These are phyloP conservation scores for Adansonia rubrostipa DNA, from an alignment of 441 rosid genomes.

Conservation along the genomic window DNA sequence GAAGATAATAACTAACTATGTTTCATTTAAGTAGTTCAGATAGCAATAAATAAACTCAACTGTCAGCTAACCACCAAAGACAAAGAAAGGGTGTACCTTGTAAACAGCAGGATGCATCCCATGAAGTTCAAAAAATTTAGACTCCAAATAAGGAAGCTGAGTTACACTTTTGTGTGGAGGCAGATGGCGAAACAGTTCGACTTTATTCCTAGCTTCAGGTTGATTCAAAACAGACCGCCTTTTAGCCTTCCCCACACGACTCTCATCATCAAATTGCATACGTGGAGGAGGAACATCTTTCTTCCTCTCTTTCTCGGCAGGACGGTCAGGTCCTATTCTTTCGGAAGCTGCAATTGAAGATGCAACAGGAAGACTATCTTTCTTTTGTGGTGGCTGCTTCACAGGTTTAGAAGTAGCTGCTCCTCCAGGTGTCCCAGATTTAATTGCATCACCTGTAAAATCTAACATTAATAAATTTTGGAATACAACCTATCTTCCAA, in stretches of 20 bases:
- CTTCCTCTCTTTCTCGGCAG: conserved; percentile 74
- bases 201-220: conserved; percentile 85
- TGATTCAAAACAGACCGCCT: conserved; percentile 79
- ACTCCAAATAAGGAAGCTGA: conserved; percentile 74
- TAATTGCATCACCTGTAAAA: conserved; percentile 49
- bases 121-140: conserved; percentile 73
- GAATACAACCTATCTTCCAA: not conserved
- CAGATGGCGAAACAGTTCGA: conserved; percentile 85
- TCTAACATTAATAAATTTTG: not conserved
- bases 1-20: not conserved
- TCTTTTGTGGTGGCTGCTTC: conserved; percentile 66
- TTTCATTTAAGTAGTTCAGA: no score
- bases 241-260: conserved; percentile 88
- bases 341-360: conserved; percentile 63
- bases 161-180: conserved; percentile 87
- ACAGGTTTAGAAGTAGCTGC: conserved; percentile 49
- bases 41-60: conserved; percentile 3
- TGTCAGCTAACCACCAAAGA: conserved; percentile 3
- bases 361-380: conserved; percentile 50
- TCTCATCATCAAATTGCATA: conserved; percentile 89
- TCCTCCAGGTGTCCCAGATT: conserved; percentile 43
- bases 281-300: conserved; percentile 85
- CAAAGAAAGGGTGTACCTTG: conserved; percentile 54
- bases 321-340: conserved; percentile 59
- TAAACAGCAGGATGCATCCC: conserved; percentile 83